Evolutionary conservation across 805 yeast genomes (phyloP), one percentile per base, ranked within the genome.

Genomic region (Nakazawaea holstii): DNA sequence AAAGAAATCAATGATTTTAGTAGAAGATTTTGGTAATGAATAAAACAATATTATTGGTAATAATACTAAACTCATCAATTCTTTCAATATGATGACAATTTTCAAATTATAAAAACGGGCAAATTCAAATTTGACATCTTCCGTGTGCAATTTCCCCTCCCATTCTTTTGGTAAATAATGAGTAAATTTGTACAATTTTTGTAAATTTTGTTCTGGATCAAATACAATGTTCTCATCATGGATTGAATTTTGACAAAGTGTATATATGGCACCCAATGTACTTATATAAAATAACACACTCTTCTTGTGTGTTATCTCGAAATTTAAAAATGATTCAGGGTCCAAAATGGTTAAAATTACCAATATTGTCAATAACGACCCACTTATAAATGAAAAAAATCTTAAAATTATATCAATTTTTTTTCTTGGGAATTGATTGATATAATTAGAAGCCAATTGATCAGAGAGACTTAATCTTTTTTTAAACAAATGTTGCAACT

Each of bases 41-140:
- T 84, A 81, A 86, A 96, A 90, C 15, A 94, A 67, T n/a, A 94
- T 79, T 52, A 90, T 86, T 1, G 99, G 99, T 0, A 96, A 84
- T 54, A 92, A 64, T 1, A 92, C 65, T 55, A 94, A 73, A 59
- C 97, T 87, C 31, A 87, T 73, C 31, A 95, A 69, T 62, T 94
- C 99, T 58, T 87, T 77, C 3, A 87, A 44, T 13, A 94, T 74
- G 9, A 90, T 69, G 35, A 84, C 66, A 5, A 94, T 66, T 56
- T 86, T 82, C 59, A 92, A 69, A 53, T 87, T 83, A 69, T 84
- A 94, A 32, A 87, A 69, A 45, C 76, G 74, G 57, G 94, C 84
- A 59, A 92, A 94, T 58, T 92, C 95, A 53, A 70, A 71, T 63
- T 89, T 89, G 5, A 92, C 95, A 43, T 79, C 82, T 45, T 86